Evolutionary conservation across 345 rosid species (phyloP).

Genomic region (Acer yangbiense): DNA sequence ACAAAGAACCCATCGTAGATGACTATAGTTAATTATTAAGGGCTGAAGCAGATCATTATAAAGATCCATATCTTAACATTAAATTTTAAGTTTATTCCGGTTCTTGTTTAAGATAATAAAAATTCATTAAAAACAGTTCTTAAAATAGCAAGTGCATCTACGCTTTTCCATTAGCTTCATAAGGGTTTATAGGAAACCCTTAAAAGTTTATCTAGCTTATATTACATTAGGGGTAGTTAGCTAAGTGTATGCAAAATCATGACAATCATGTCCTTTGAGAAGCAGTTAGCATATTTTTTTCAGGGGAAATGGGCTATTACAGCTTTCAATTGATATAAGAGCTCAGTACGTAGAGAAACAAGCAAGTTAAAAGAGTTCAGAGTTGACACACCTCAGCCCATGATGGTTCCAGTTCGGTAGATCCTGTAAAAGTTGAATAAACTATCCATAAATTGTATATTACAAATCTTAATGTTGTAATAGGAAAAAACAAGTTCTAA

Average conservation of each 20-base stretch:
- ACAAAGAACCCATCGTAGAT: background rate
- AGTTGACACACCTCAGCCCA: slow-evolving; percentile 74
- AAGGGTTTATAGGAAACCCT: background rate
- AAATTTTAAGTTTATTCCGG: too few species aligned
- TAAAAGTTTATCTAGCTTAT: background rate
- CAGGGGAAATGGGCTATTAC: background rate
- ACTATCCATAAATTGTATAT: slow-evolving; percentile 11
- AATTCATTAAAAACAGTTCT: background rate
- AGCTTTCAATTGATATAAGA: background rate
- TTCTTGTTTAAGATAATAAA: background rate
- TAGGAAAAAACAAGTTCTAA: background rate
- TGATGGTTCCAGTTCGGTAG: slow-evolving; percentile 68
- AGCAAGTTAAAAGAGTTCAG: background rate
- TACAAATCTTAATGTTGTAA: background rate
- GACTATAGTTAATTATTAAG: background rate
- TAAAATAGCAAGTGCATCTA: background rate
- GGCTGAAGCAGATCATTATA: background rate
- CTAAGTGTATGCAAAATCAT: background rate
- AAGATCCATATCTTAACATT: background rate
- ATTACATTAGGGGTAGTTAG: background rate
- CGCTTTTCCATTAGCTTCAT: background rate
- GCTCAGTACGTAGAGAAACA: background rate
- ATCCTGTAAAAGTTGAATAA: slow-evolving; percentile 54
- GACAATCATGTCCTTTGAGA: background rate
- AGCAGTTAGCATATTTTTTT: background rate